These are phyloP conservation scores for Plectosphaerella plurivora DNA, from an alignment of 2,329 filamentous ascomycete genomes.

Conservation along the genomic window DNA sequence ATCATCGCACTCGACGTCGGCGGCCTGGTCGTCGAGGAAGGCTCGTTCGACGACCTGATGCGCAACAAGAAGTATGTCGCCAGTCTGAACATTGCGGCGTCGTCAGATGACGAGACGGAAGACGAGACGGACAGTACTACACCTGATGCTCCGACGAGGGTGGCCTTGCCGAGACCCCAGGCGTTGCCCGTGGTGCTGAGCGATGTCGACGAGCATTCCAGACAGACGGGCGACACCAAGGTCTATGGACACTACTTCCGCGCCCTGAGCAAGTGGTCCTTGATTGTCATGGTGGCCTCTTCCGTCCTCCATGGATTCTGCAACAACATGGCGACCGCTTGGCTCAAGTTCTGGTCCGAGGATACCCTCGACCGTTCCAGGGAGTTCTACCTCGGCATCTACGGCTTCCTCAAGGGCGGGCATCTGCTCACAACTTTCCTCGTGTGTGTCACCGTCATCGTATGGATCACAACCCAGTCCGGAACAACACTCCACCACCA, in stretches of 20 bases:
- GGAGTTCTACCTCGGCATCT: conserved; percentile 26
- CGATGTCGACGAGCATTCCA: conserved; percentile 15
- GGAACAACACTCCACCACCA: conserved; percentile 25
- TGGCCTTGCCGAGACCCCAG: too few relatives aligned
- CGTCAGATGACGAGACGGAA: conserved; percentile 9
- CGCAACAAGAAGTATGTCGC: conserved; percentile 25
- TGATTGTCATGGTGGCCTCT: conserved; percentile 14
- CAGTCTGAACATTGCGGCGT: conserved; percentile 18
- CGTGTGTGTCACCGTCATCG: conserved; percentile 14
- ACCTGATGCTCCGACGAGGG: too few relatives aligned
- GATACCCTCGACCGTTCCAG: conserved; percentile 15
- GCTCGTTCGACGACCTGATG: conserved; percentile 27
- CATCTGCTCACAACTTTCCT: conserved; percentile 4
- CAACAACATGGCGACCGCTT: conserved; percentile 25
- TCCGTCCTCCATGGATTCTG: conserved; percentile 19
- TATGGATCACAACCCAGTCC: conserved; percentile 13
- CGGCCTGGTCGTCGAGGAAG: conserved; percentile 38
- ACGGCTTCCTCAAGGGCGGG: conserved; percentile 14
- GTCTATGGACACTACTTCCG: conserved; percentile 30
- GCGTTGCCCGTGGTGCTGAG: too few relatives aligned
- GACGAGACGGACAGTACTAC: not conserved
- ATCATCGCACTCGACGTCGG: conserved; percentile 39
- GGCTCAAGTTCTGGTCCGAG: conserved; percentile 36
- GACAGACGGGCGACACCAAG: conserved; percentile 23
- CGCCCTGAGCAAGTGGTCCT: conserved; percentile 15